Percentiles rank a stretch among this genome's conserved stretches.
Evolutionary conservation across 371 early-diverging fungal species (phyloP).

Genomic region (Capillidium heterosporum): DNA sequence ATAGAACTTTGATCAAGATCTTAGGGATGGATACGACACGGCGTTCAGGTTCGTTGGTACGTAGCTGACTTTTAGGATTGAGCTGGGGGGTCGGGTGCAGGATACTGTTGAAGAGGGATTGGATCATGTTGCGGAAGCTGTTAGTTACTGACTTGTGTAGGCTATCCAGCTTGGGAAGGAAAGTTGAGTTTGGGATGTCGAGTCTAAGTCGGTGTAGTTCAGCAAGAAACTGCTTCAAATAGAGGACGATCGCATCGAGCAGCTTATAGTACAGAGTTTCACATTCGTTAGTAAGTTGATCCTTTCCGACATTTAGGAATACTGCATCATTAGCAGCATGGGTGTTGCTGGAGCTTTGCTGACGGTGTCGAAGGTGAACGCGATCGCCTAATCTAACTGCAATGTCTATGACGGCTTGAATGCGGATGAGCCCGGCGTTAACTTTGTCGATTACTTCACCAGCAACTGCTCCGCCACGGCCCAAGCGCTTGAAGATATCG

Average conservation of each 20-base stretch:
- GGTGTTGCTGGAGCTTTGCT: too few relatives aligned
- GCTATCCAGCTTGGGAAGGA: too few relatives aligned
- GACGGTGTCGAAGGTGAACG: neutral
- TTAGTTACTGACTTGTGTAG: too few relatives aligned
- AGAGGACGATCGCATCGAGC: neutral
- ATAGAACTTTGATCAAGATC: too few relatives aligned
- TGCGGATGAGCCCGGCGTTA: neutral
- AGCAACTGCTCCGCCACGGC: too few relatives aligned
- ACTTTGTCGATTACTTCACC: neutral
- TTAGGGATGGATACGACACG: too few relatives aligned
- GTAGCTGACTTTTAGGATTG: too few relatives aligned
- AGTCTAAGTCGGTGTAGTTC: neutral
- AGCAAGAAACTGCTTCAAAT: neutral
- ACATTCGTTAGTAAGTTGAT: neutral
- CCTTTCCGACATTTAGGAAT: too few relatives aligned
- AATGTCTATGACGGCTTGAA: neutral
- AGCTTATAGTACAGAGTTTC: neutral
- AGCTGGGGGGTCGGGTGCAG: neutral
- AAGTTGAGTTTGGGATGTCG: neutral
- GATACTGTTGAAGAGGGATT: neutral
- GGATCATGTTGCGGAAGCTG: neutral
- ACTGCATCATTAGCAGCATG: too few relatives aligned
- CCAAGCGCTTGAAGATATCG: too few relatives aligned
- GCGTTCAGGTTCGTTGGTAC: too few relatives aligned
- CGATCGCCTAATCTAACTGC: slow-evolving; percentile 1